phyloP scores from a whole-genome alignment of 2,329 filamentous ascomycete genomes.

The Xylaria sp. region DNA sequence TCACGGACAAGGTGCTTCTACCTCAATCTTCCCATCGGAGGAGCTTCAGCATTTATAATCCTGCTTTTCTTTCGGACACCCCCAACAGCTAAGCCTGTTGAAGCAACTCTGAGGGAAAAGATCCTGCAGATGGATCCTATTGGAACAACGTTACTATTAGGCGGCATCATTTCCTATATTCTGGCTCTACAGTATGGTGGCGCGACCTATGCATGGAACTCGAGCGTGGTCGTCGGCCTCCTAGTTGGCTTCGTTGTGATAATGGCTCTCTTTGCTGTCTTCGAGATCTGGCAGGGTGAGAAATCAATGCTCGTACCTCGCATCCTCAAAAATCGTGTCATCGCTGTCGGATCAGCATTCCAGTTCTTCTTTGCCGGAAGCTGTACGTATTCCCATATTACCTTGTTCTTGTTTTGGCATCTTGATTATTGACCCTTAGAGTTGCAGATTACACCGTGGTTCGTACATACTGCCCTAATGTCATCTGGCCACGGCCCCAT shows the following conservation, averaged over 20 bases:
- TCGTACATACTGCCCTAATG: too few relatives aligned
- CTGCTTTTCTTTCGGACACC: conserved; percentile 4
- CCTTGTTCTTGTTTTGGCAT: too few relatives aligned
- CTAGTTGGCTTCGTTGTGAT: conserved; percentile 48
- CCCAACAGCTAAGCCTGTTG: not conserved
- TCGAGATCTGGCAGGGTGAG: conserved; percentile 33
- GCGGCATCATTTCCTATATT: conserved; percentile 53
- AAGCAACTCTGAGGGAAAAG: conserved; percentile 29
- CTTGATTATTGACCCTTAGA: too few relatives aligned
- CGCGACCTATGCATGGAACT: not conserved
- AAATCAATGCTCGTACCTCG: conserved; percentile 35
- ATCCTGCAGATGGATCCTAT: conserved; percentile 42
- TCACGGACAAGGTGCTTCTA: conserved; percentile 6
- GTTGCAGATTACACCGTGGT: too few relatives aligned
- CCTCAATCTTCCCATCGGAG: conserved; percentile 11
- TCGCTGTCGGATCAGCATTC: conserved; percentile 3
- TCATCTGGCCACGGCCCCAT: not conserved
- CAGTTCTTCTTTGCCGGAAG: conserved; percentile 15
- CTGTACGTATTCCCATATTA: too few relatives aligned
- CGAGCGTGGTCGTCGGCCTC: conserved; percentile 51
- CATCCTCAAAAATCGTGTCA: conserved; percentile 7
- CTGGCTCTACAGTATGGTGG: conserved; percentile 53
- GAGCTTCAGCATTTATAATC: not conserved
- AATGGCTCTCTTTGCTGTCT: conserved; percentile 42
- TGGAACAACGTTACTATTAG: conserved; percentile 48